A percentile compares a stretch with the other conserved stretches of the same genome.
phyloP scores from a whole-genome alignment of 208 protist genomes.

The Leptomonas seymouri region DNA sequence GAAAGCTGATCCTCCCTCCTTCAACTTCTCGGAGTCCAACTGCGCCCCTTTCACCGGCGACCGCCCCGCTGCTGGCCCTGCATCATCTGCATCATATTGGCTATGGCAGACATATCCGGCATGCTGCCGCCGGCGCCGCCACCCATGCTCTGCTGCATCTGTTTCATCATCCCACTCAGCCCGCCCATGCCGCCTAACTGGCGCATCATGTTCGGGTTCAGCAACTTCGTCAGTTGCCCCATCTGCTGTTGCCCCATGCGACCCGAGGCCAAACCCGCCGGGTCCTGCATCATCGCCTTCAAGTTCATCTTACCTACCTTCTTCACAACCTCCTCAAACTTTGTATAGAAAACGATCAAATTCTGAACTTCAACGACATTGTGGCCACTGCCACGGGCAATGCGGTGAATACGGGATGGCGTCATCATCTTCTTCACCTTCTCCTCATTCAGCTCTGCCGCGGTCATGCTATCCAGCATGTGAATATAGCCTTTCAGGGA shows the following conservation, averaged over 20 bases:
- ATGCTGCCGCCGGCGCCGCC: constrained; percentile 32
- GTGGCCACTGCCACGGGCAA: constrained; percentile 86
- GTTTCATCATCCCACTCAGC: constrained; percentile 90
- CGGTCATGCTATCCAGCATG: constrained; percentile 97
- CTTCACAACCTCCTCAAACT: constrained; percentile 92
- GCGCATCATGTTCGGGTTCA: constrained; percentile 87
- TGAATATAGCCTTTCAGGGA: constrained; percentile 93
- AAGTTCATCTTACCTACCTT: constrained; percentile 93
- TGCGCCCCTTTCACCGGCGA: constrained; percentile 2
- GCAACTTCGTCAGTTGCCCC: constrained; percentile 80
- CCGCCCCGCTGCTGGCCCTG: constrained; percentile 28
- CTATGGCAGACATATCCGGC: constrained; percentile 56
- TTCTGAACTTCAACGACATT: constrained; percentile 76
- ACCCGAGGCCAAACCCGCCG: constrained; percentile 48
- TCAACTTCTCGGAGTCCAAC: not conserved
- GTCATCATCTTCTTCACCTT: constrained; percentile 94
- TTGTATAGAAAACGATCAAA: constrained; percentile 79
- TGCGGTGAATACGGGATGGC: constrained; percentile 79
- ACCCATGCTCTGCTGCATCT: constrained; percentile 56
- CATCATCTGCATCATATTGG: constrained; percentile 67
- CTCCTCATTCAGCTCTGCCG: constrained; percentile 89
- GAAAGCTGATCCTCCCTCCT: too few species aligned
- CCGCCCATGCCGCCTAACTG: constrained; percentile 86
- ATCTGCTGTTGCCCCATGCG: constrained; percentile 87
- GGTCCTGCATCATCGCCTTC: constrained; percentile 86